Evolutionary conservation across 768 basidiomycete species (phyloP), one percentile per base, ranked within the genome.

Genomic region (Lentinula lateritia): DNA sequence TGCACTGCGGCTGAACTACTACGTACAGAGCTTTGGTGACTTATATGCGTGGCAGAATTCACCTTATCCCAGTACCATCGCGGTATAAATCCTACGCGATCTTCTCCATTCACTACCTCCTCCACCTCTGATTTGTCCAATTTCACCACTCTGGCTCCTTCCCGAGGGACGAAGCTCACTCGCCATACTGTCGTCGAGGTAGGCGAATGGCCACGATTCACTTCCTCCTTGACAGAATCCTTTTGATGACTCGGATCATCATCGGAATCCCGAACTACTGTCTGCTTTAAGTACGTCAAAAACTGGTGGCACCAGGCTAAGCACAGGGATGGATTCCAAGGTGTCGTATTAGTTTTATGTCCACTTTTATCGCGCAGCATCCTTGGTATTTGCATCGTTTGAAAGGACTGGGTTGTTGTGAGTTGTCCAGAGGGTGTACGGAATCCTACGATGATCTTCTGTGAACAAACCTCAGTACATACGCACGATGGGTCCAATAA

Each of bases 401-500:
- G 82, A 74, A 93, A 93, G 10, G 81, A 74, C 70, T 91, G 90
- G 6, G 83, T 78, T 4, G 84, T 85, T 13, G 79, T 80, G 16
- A 93, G 69, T 38, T 84, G 75, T 23, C 93, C 93, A n/a, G 81
- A 73, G 15, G 86, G 87, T 35, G 88, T 92, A 52, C 93, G 86
- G 71, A 95, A 95, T 56, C 93, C 93, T 32, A 95, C 92, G 9
- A 93, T 72, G 55, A 95, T 87, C 72, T 92, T 89, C 91, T 92
- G 65, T 41, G n/a, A 50, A 52, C 58, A 62, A 45, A 48, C 38
- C 58, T 48, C 46, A 16, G 38, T 6, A 57, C 53, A 34, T 18
- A 23, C 36, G 13, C 52, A 48, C 28, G 54, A 53, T 55, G 20
- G 46, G 46, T 6, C 50, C 50, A 32, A 52, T 34, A 32, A 34